phyloP scores from a whole-genome alignment of 108 stramenopile species.

The Cyclotella sp. region DNA sequence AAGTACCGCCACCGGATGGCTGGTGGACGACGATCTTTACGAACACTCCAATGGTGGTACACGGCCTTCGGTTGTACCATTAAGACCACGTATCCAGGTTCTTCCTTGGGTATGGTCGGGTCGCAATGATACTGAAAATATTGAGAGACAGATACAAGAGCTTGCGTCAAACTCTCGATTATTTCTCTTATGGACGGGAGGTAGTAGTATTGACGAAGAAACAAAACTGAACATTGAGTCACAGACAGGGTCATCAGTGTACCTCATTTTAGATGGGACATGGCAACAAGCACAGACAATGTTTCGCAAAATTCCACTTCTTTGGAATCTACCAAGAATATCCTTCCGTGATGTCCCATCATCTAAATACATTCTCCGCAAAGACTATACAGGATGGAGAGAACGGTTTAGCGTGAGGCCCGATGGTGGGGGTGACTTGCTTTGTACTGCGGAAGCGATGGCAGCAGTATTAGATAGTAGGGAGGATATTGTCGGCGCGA shows the following conservation, averaged over 20 bases:
- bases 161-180: neutral
- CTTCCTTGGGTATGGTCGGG: constrained; percentile 1
- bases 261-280: constrained; percentile 44
- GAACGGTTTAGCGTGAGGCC: constrained; percentile 15
- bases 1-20: constrained; percentile 29
- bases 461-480: constrained; percentile 24
- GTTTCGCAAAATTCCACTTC: constrained; percentile 28
- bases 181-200: constrained; percentile 2
- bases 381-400: constrained; percentile 44
- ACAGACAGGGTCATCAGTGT: constrained; percentile 18
- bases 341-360: constrained; percentile 16
- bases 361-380: constrained; percentile 33
- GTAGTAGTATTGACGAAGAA: neutral
- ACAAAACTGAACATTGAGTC: neutral
- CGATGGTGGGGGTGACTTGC: constrained; percentile 5
- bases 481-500: neutral
- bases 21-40: constrained; percentile 10
- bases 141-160: constrained; percentile 1
- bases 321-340: constrained; percentile 34
- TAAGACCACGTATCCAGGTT: neutral
- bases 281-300: constrained; percentile 46
- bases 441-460: constrained; percentile 36
- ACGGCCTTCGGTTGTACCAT: neutral
- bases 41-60: neutral
- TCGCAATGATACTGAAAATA: neutral